These are phyloP conservation scores for Leishmania braziliensis DNA, from an alignment of 208 protist species.

Conservation along the genomic window DNA sequence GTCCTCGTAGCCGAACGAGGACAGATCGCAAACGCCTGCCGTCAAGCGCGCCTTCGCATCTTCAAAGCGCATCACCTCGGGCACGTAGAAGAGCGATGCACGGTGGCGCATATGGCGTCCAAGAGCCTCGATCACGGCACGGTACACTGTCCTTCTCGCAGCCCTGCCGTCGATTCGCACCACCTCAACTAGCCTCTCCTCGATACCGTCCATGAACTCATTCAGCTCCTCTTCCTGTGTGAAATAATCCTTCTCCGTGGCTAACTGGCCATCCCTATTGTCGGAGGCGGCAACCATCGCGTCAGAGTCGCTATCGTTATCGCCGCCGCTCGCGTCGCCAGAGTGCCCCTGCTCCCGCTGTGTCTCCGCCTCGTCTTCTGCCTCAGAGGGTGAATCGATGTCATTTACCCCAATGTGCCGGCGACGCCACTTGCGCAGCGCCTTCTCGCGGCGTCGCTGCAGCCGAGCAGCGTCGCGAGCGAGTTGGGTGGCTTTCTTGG, in stretches of 20 bases:
- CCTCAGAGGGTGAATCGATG: slow-evolving; percentile 26
- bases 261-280: slow-evolving; percentile 7
- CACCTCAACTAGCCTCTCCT: slow-evolving; percentile 61
- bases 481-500: slow-evolving; percentile 16
- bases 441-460: slow-evolving; percentile 44
- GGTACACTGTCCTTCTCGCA: slow-evolving; percentile 57
- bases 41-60: slow-evolving; percentile 48
- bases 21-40: slow-evolving; percentile 51
- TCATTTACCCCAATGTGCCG: slow-evolving; percentile 90
- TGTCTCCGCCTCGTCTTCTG: slow-evolving; percentile 18
- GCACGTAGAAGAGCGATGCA: slow-evolving; percentile 75
- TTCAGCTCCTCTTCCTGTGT: slow-evolving; percentile 59
- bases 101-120: slow-evolving; percentile 63
- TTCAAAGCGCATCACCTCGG: slow-evolving; percentile 69
- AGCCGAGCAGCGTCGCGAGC: slow-evolving; percentile 27
- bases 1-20: slow-evolving; percentile 67
- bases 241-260: slow-evolving; percentile 14
- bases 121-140: slow-evolving; percentile 44
- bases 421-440: slow-evolving; percentile 80
- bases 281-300: slow-evolving; percentile 18
- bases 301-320: slow-evolving; percentile 12
- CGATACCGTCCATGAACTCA: slow-evolving; percentile 69
- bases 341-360: slow-evolving; percentile 10
- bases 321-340: slow-evolving; percentile 3
- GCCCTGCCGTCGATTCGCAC: slow-evolving; percentile 63